phyloP scores from a whole-genome alignment of 139 green algal species.

The Nannochloris sp. region DNA sequence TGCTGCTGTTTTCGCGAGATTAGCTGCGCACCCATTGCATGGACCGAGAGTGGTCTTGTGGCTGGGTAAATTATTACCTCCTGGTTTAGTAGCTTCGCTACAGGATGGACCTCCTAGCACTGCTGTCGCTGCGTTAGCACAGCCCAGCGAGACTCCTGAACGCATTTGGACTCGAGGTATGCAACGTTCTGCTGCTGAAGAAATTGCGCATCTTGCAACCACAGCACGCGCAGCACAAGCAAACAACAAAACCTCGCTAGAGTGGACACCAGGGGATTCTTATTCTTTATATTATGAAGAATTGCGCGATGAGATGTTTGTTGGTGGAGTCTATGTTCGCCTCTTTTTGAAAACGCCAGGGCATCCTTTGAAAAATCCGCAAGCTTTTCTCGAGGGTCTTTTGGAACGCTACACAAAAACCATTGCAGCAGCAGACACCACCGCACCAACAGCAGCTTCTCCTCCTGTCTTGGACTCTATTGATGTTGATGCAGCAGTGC shows the following conservation, averaged over 20 bases:
- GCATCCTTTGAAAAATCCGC: conserved; percentile 52
- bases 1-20: conserved; percentile 48
- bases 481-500: background rate
- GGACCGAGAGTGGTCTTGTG: conserved; percentile 50
- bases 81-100: conserved; percentile 64
- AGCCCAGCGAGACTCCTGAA: conserved; percentile 69
- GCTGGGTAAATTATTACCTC: conserved; percentile 66
- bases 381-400: conserved; percentile 63
- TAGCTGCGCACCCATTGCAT: conserved; percentile 60
- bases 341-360: conserved; percentile 81
- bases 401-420: conserved; percentile 46
- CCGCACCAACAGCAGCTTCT: background rate
- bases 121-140: conserved; percentile 40
- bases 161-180: conserved; percentile 71
- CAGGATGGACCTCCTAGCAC: conserved; percentile 41
- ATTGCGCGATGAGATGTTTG: conserved; percentile 53
- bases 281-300: conserved; percentile 37
- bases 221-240: conserved; percentile 34
- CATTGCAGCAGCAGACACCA: background rate
- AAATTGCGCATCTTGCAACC: conserved; percentile 44
- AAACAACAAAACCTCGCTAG: conserved; percentile 16
- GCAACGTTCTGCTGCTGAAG: conserved; percentile 34
- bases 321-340: conserved; percentile 85
- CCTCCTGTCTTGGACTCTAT: background rate
- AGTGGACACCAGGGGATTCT: conserved; percentile 42